These are phyloP conservation scores for Boletus pseudopeckii DNA, from an alignment of 768 basidiomycete genomes.

Conservation along the genomic window DNA sequence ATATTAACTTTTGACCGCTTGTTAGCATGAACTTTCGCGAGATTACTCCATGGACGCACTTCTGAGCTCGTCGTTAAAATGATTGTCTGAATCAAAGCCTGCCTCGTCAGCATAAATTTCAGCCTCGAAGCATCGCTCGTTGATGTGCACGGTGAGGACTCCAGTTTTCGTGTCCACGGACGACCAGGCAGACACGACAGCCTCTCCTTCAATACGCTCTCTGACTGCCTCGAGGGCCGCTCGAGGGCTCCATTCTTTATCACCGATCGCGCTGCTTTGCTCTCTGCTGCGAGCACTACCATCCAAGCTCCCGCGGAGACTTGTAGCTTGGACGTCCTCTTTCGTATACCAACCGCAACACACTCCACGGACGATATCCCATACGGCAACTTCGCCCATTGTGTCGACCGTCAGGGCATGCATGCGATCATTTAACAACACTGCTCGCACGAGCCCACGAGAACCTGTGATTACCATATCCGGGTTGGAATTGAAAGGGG, in stretches of 20 bases:
- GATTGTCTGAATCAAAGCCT: slow-evolving; percentile 58
- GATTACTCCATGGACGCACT: slow-evolving; percentile 45
- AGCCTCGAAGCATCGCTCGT: slow-evolving; percentile 86
- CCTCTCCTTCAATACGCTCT: slow-evolving; percentile 94
- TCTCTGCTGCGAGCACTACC: slow-evolving; percentile 34
- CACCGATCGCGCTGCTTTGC: slow-evolving; percentile 32
- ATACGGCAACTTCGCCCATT: slow-evolving; percentile 81
- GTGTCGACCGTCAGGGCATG: slow-evolving; percentile 92
- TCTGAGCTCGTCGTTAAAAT: slow-evolving; percentile 75
- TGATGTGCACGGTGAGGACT: slow-evolving; percentile 81
- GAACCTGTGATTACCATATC: slow-evolving; percentile 74
- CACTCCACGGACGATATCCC: slow-evolving; percentile 80
- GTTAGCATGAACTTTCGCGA: slow-evolving; percentile 7
- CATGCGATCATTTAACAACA: slow-evolving; percentile 82
- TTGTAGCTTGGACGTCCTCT: slow-evolving; percentile 64
- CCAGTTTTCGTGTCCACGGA: slow-evolving; percentile 88
- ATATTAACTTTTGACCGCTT: slow-evolving; percentile 64
- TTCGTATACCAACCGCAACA: slow-evolving; percentile 70
- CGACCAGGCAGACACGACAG: slow-evolving; percentile 81
- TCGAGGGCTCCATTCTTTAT: slow-evolving; percentile 60
- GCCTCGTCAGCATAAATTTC: slow-evolving; percentile 95
- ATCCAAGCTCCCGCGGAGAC: slow-evolving; percentile 44
- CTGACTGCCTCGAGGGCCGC: slow-evolving; percentile 86
- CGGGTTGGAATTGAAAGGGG: slow-evolving; percentile 50
- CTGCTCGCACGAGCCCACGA: slow-evolving; percentile 76